These are phyloP conservation scores for Lyophyllum atratum DNA, from an alignment of 768 basidiomycete genomes.

Conservation along the genomic window DNA sequence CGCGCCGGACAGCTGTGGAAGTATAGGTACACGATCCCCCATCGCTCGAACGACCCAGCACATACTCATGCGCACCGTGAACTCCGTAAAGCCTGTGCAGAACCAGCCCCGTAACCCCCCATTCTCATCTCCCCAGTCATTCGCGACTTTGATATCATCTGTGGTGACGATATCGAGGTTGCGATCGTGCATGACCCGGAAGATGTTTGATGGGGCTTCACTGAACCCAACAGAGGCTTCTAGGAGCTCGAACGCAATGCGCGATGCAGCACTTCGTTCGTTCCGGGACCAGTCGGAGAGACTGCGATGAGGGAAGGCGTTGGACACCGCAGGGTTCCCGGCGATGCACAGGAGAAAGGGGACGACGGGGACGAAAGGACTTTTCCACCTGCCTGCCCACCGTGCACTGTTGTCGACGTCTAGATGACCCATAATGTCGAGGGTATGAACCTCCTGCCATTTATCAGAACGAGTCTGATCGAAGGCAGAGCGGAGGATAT, in stretches of 20 bases:
- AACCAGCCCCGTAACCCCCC: neutral
- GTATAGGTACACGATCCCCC: neutral
- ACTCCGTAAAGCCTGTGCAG: neutral
- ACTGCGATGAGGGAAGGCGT: slow-evolving; percentile 4
- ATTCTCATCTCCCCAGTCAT: neutral
- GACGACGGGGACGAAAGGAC: neutral
- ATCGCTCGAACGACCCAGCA: neutral
- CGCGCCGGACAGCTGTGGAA: too few species aligned
- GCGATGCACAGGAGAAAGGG: slow-evolving; percentile 1
- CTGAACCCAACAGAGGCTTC: too few species aligned
- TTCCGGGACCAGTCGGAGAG: neutral
- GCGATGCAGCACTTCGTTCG: neutral
- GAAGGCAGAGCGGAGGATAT: neutral
- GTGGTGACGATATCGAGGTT: too few species aligned
- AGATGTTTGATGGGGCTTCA: too few species aligned
- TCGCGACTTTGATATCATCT: too few species aligned
- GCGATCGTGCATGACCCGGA: too few species aligned
- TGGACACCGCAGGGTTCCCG: slow-evolving; percentile 4
- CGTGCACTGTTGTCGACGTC: too few species aligned
- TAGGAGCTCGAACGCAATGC: too few species aligned
- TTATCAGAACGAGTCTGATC: neutral
- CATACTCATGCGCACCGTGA: neutral
- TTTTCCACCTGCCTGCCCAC: neutral
- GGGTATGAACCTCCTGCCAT: neutral
- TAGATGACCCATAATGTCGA: too few species aligned